These are phyloP conservation scores for Acacia melanoxylon DNA, from an alignment of 306 rosid species.

Conservation along the genomic window DNA sequence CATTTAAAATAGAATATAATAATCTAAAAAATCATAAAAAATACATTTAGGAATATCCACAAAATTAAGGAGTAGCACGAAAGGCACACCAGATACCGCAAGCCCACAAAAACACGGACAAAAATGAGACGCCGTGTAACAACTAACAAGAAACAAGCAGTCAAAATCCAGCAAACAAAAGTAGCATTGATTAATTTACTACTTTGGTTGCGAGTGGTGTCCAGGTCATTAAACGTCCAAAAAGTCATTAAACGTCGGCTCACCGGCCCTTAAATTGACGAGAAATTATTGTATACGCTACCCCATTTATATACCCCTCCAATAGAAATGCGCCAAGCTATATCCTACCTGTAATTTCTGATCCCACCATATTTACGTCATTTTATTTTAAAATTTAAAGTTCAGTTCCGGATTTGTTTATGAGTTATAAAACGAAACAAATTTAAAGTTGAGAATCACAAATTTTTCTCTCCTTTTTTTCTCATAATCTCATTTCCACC, in stretches of 20 bases:
- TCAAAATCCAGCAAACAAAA: not conserved
- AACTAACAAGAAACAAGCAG: not conserved
- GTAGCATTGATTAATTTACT: not conserved
- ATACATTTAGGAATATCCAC: too few relatives aligned
- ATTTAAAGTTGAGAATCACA: too few relatives aligned
- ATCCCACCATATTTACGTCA: not conserved
- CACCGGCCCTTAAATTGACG: not conserved
- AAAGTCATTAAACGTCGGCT: not conserved
- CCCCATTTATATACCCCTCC: not conserved
- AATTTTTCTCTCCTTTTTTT: too few relatives aligned
- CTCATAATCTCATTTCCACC: too few relatives aligned
- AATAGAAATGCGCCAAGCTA: not conserved
- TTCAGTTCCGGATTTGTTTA: too few relatives aligned
- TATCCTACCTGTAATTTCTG: not conserved
- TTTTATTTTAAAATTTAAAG: not conserved
- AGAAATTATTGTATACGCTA: not conserved
- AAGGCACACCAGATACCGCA: too few relatives aligned
- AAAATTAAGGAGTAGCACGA: too few relatives aligned
- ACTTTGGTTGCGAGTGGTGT: not conserved
- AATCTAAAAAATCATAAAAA: too few relatives aligned
- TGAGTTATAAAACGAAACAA: too few relatives aligned
- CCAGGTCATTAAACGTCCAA: not conserved
- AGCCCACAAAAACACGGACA: too few relatives aligned
- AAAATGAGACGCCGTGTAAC: not conserved
- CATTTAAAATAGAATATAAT: too few relatives aligned